Conservation (phyloP, 2,329 filamentous ascomycete genomes). For the Pseudogymnoascus destructans region DNA sequence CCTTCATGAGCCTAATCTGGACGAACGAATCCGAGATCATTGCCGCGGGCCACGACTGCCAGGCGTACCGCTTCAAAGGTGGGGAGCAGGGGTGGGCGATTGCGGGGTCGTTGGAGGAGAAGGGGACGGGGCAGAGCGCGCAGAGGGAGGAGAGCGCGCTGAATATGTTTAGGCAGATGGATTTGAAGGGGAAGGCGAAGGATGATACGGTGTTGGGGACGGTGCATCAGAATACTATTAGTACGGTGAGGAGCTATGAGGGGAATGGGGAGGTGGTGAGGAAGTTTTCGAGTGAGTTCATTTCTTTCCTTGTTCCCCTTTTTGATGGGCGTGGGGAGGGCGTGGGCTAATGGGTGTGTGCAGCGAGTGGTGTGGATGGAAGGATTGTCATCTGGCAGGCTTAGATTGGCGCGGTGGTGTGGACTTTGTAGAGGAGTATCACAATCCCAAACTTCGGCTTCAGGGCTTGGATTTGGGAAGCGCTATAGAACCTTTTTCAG, state of each 20-base stretch:
- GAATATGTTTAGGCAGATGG: slow-evolving; percentile 99
- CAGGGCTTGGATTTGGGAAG: not conserved
- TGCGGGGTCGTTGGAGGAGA: slow-evolving; percentile 62
- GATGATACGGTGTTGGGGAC: slow-evolving; percentile 93
- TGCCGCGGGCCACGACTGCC: slow-evolving; percentile 80
- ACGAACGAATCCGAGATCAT: slow-evolving; percentile 85
- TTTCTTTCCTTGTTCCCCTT: not conserved
- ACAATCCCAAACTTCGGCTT: not conserved
- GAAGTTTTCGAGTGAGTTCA: slow-evolving; percentile 74
- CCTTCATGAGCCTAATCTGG: slow-evolving; percentile 90
- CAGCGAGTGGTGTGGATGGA: slow-evolving; percentile 72
- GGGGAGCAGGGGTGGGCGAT: slow-evolving; percentile 71
- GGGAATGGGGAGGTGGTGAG: slow-evolving; percentile 48
- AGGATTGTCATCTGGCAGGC: slow-evolving; percentile 66
- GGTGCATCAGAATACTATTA: slow-evolving; percentile 92
- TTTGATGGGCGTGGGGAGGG: slow-evolving; percentile 3
- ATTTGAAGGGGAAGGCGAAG: slow-evolving; percentile 82
- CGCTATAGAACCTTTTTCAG: not conserved
- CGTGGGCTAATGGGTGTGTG: slow-evolving; percentile 22
- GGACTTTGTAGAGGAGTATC: not conserved
- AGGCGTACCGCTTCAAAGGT: slow-evolving; percentile 81
- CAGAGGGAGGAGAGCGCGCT: slow-evolving; percentile 78
- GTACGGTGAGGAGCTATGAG: slow-evolving; percentile 66
- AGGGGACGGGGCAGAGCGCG: slow-evolving; percentile 36
- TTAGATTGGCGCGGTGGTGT: slow-evolving; percentile 28